Percentiles rank a stretch among this genome's conserved stretches.
These are phyloP conservation scores for Eucommia ulmoides DNA, from an alignment of 257 asterid genomes.

Conservation along the genomic window DNA sequence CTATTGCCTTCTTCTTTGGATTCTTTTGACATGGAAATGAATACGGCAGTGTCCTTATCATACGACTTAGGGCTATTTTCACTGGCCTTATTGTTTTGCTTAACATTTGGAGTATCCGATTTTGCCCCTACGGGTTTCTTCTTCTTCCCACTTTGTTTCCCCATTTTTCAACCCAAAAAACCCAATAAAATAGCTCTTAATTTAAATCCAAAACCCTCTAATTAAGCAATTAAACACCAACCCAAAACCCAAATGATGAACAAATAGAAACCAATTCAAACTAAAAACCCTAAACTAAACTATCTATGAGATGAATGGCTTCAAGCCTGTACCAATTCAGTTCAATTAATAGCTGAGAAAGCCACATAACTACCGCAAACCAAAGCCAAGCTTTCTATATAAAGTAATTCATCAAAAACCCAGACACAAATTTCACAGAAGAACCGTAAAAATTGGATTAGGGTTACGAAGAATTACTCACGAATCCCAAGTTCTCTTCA, in stretches of 20 bases:
- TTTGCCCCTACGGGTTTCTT: background rate
- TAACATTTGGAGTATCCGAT: background rate
- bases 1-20: background rate
- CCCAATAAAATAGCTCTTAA: no score
- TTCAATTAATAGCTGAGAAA: no score
- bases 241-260: no score
- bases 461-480: no score
- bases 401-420: background rate
- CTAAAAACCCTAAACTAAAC: no score
- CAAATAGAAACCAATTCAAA: no score
- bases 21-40: background rate
- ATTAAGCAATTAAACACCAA: no score
- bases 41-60: background rate
- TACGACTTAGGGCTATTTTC: background rate
- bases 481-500: no score
- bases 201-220: no score
- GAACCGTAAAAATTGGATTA: background rate
- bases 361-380: no score
- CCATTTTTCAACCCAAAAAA: background rate
- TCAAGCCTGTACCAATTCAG: no score
- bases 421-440: background rate
- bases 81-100: background rate
- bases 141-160: background rate
- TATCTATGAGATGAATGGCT: no score
- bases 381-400: background rate